Base-by-base conservation (phyloP, 208 protist genomes). In the Leishmania martiniquensis region DNA sequence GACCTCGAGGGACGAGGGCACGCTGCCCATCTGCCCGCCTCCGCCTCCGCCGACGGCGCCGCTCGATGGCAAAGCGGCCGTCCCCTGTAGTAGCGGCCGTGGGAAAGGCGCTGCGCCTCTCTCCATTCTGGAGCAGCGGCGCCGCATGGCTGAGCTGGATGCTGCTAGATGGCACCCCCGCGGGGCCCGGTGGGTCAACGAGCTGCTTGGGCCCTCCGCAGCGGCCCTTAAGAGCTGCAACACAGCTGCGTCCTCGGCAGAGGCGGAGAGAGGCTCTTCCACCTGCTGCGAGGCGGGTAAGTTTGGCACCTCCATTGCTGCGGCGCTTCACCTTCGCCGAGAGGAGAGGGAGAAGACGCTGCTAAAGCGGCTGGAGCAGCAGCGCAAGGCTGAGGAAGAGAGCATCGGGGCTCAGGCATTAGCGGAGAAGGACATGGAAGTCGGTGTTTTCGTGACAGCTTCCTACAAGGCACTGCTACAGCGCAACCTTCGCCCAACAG, bases 391-490 rank as follows among this genome's bases (percentile, higher is more conserved):
- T 15, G 91, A 95, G 54, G 86, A 72, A 12, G 74, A 85, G 25
- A 72, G 82, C 32, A 47, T 65, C n/a, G 85, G 83, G 9, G 81
- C 84, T 15, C 45, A 51, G 4, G 75, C 80, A 12, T 74, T 92
- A 1, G 80, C 88, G 17, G 73, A 89, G 76, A 93, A 92, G 77
- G 91, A 95, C 57, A 13, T 85, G 66, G 85, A 93, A 12, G 89
- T 95, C 37, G 91, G 91, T 60, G 86, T 93, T 4, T 95, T 95
- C 73, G 84, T 95, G 15, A 95, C 91, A 13, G 73, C 87, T 1
- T 73, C 87, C 49, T 95, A 95, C 80, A 76, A 87, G 51, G 81
- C 81, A 20, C 68, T 89, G 20, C 80, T 93, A 59, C 82, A 82
- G 63, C 80, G 84, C 62, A 88, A 90, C 68, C 75, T 71, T 29